Percentiles rank a stretch among this genome's conserved stretches.
Conservation (phyloP, 176 grass and related monocot species). For the Rhynchospora breviuscula region DNA sequence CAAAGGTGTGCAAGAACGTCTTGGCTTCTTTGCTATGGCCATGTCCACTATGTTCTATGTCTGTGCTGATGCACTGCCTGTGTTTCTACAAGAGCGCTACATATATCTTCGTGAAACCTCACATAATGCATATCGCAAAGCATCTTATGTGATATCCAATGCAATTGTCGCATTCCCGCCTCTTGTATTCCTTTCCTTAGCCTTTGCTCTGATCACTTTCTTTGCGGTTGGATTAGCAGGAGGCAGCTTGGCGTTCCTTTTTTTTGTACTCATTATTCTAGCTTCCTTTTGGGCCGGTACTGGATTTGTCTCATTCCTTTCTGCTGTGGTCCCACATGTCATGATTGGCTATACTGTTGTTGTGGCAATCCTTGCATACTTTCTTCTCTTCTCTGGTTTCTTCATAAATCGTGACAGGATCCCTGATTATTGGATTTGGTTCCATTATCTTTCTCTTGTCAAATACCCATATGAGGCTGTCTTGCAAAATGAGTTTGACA, state of each 20-base stretch:
- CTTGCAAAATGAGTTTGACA: slow-evolving; percentile 71
- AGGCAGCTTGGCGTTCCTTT: slow-evolving; percentile 44
- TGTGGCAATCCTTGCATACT: slow-evolving; percentile 86
- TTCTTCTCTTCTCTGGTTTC: slow-evolving; percentile 79
- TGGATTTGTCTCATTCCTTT: slow-evolving; percentile 89
- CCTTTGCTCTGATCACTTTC: slow-evolving; percentile 70
- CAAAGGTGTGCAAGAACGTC: slow-evolving; percentile 63
- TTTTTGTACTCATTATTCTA: slow-evolving; percentile 50
- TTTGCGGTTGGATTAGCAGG: slow-evolving; percentile 76
- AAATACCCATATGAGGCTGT: slow-evolving; percentile 88
- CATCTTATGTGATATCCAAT: slow-evolving; percentile 66
- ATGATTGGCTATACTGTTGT: slow-evolving; percentile 88
- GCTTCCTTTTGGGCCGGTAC: slow-evolving; percentile 73
- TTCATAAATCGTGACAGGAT: slow-evolving; percentile 80
- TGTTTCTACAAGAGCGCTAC: slow-evolving; percentile 87
- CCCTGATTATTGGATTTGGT: slow-evolving; percentile 81
- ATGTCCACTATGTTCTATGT: slow-evolving; percentile 99
- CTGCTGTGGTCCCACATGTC: slow-evolving; percentile 71
- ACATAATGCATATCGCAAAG: slow-evolving; percentile 72
- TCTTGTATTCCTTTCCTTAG: slow-evolving; percentile 51
- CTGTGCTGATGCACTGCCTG: slow-evolving; percentile 77
- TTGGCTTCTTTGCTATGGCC: slow-evolving; percentile 81
- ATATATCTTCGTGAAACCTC: slow-evolving; percentile 85
- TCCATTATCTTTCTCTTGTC: slow-evolving; percentile 75
- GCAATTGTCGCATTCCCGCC: slow-evolving; percentile 57